Evolutionary conservation across 164 flowering plant species (phyloP).

Genomic region (Euptelea pleiosperma): DNA sequence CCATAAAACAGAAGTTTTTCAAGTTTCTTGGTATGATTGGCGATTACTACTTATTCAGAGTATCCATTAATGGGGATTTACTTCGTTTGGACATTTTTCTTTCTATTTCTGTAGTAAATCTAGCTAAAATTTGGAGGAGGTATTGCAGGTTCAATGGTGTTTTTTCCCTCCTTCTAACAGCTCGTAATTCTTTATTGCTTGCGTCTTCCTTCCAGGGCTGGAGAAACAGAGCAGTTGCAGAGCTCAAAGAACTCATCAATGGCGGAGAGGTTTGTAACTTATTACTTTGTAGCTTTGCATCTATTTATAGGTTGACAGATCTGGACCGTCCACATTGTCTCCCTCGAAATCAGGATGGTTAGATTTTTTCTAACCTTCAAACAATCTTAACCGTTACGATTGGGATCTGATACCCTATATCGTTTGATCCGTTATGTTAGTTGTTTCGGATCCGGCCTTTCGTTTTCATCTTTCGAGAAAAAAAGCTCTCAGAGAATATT

Average conservation of each 20-base stretch:
- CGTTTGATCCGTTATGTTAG: too few species aligned
- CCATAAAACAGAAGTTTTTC: too few species aligned
- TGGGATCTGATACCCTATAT: too few species aligned
- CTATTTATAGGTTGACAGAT: not conserved
- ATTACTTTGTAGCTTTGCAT: not conserved
- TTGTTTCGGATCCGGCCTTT: constrained; percentile 12
- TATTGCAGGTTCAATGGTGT: not conserved
- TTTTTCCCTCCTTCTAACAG: not conserved
- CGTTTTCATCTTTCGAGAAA: not conserved
- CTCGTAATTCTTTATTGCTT: not conserved
- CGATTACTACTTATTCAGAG: too few species aligned
- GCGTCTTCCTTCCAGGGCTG: constrained; percentile 14
- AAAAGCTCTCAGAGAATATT: too few species aligned
- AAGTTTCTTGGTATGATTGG: too few species aligned
- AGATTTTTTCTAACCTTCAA: too few species aligned
- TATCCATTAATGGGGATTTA: too few species aligned
- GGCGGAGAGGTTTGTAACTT: constrained; percentile 40
- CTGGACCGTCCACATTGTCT: constrained; percentile 13
- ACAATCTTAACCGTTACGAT: too few species aligned
- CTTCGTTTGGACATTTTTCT: not conserved
- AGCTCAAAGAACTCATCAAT: constrained; percentile 55
- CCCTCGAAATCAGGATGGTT: constrained; percentile 21
- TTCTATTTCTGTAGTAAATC: not conserved
- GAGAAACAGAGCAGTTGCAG: constrained; percentile 35
- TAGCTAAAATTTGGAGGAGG: not conserved